A percentile compares a stretch with the other conserved stretches of the same genome.
phyloP scores from a whole-genome alignment of 2,329 filamentous ascomycete genomes.

The Fusarium euwallaceae region DNA sequence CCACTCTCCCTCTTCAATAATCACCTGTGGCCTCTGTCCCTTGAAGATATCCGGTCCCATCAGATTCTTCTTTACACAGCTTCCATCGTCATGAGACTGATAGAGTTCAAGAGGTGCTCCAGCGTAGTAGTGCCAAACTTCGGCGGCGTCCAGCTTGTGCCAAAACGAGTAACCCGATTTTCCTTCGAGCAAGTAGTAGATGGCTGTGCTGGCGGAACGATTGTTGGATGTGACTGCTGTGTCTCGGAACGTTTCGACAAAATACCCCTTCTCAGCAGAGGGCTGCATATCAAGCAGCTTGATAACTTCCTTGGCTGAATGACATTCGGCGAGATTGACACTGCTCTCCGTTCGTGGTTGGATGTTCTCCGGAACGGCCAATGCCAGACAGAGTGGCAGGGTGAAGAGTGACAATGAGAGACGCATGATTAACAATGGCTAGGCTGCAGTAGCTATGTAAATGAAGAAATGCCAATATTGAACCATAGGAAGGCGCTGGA shows the following conservation, averaged over 20 bases:
- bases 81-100: constrained; percentile 59
- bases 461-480: neutral
- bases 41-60: constrained; percentile 18
- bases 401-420: neutral
- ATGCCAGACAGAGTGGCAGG: constrained; percentile 10
- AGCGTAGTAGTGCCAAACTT: constrained; percentile 68
- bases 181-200: constrained; percentile 66
- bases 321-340: neutral
- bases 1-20: constrained; percentile 22
- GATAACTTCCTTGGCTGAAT: constrained; percentile 58
- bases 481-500: neutral
- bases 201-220: constrained; percentile 62
- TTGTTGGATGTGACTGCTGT: constrained; percentile 37
- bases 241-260: constrained; percentile 62
- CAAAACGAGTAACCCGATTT: constrained; percentile 58
- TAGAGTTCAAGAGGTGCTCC: constrained; percentile 63
- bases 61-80: constrained; percentile 20
- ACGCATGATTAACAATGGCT: neutral
- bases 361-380: constrained; percentile 10
- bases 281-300: constrained; percentile 56
- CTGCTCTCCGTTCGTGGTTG: neutral
- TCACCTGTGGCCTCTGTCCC: constrained; percentile 23
- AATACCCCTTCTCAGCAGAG: constrained; percentile 65
- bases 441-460: neutral
- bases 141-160: constrained; percentile 62